phyloP scores from a whole-genome alignment of 106 monocot species.

The Iris macrosiphon region DNA sequence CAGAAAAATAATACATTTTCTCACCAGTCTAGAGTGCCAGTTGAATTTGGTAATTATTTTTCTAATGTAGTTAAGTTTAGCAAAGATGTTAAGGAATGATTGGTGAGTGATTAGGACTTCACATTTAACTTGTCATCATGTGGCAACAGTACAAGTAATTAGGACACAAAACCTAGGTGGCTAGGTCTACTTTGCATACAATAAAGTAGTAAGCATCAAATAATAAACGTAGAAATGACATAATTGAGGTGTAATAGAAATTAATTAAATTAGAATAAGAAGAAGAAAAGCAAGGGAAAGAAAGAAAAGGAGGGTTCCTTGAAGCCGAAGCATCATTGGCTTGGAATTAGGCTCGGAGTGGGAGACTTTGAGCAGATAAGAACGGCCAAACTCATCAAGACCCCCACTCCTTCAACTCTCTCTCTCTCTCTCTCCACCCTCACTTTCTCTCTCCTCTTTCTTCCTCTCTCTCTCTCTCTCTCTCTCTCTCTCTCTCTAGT shows the following conservation, averaged over 20 bases:
- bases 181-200: too few relatives aligned
- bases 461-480: neutral
- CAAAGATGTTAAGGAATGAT: too few relatives aligned
- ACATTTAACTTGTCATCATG: neutral
- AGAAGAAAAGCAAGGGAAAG: neutral
- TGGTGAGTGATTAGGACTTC: slow-evolving; percentile 5
- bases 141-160: too few relatives aligned
- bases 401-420: neutral
- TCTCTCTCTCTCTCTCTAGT: neutral
- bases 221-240: too few relatives aligned
- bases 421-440: neutral
- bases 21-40: too few relatives aligned
- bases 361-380: slow-evolving; percentile 40
- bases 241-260: too few relatives aligned
- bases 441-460: neutral
- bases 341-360: slow-evolving; percentile 18
- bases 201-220: too few relatives aligned
- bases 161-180: too few relatives aligned
- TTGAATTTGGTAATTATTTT: too few relatives aligned
- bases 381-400: slow-evolving; percentile 18
- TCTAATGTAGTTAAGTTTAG: neutral
- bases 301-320: slow-evolving; percentile 21
- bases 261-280: too few relatives aligned
- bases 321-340: slow-evolving; percentile 23
- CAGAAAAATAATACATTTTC: too few relatives aligned